phyloP scores from a whole-genome alignment of 371 early-diverging fungal species.

The Saksenaea vasiformis region DNA sequence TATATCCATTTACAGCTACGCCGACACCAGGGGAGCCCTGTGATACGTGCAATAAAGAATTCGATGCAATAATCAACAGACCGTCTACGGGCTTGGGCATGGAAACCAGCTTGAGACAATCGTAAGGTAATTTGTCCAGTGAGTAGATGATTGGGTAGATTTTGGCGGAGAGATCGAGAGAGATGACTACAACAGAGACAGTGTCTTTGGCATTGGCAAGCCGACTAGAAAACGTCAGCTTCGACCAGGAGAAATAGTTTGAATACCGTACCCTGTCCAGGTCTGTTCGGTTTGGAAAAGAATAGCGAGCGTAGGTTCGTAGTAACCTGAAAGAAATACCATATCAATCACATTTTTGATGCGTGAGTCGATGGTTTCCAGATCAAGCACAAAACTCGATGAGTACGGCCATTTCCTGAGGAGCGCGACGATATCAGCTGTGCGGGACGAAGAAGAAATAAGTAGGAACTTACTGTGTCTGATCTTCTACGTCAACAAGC shows the following conservation, averaged over 20 bases:
- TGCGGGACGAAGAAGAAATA: not conserved
- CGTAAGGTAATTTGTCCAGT: conserved; percentile 81
- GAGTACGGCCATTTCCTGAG: conserved; percentile 66
- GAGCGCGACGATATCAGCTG: not conserved
- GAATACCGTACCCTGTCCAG: conserved; percentile 81
- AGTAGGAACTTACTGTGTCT: conserved; percentile 42
- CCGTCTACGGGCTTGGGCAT: conserved; percentile 90
- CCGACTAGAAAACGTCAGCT: conserved; percentile 44
- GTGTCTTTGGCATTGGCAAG: conserved; percentile 76
- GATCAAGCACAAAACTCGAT: conserved; percentile 82
- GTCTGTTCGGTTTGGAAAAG: conserved; percentile 82
- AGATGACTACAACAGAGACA: conserved; percentile 78
- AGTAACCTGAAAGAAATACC: conserved; percentile 87
- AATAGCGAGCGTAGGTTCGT: conserved; percentile 94
- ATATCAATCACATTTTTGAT: conserved; percentile 87
- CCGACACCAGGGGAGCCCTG: conserved; percentile 83
- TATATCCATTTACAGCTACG: conserved; percentile 73
- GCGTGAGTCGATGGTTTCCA: conserved; percentile 66
- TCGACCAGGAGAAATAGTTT: not conserved
- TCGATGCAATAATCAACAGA: conserved; percentile 76
- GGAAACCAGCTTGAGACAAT: conserved; percentile 69
- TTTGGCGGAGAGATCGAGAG: conserved; percentile 79
- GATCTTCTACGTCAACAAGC: conserved; percentile 35
- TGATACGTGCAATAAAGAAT: conserved; percentile 83
- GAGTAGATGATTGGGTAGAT: conserved; percentile 81